These are phyloP conservation scores for Ambrosia hybrid DNA, from an alignment of 140 eudicot genomes.

Conservation along the genomic window DNA sequence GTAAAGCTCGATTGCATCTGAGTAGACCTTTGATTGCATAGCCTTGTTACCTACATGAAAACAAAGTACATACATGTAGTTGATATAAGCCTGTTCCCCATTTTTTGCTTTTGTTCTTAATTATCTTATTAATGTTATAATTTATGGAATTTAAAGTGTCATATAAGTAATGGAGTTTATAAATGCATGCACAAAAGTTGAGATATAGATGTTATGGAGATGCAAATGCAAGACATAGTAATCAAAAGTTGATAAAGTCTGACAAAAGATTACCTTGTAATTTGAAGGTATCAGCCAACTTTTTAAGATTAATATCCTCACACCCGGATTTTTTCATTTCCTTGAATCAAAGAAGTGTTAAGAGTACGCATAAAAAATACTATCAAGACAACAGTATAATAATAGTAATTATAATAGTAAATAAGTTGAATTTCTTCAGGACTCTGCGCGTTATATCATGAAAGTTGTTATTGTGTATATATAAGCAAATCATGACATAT, in stretches of 20 bases:
- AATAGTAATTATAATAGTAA: too few species aligned
- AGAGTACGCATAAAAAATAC: not conserved
- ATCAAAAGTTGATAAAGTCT: not conserved
- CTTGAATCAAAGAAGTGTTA: slow-evolving; percentile 37
- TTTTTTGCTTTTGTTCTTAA: not conserved
- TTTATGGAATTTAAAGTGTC: not conserved
- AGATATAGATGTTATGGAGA: not conserved
- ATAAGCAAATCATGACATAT: not conserved
- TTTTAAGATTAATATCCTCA: slow-evolving; percentile 52
- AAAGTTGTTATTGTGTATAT: not conserved
- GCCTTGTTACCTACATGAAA: slow-evolving; percentile 70
- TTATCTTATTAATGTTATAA: not conserved
- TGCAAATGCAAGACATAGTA: too few species aligned
- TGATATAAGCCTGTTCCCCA: not conserved
- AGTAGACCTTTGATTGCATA: slow-evolving; percentile 65
- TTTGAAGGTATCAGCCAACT: slow-evolving; percentile 77
- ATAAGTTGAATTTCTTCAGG: too few species aligned
- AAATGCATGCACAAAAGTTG: slow-evolving; percentile 1
- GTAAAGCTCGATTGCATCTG: slow-evolving; percentile 79
- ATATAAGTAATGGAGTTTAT: not conserved
- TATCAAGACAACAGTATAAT: too few species aligned
- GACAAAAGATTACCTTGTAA: slow-evolving; percentile 54
- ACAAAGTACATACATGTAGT: slow-evolving; percentile 2
- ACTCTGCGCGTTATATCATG: too few species aligned
- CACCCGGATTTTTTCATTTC: slow-evolving; percentile 67